A percentile compares a stretch with the other conserved stretches of the same genome.
phyloP scores from a whole-genome alignment of 2,329 filamentous ascomycete species.

The Cercospora nicotianae region DNA sequence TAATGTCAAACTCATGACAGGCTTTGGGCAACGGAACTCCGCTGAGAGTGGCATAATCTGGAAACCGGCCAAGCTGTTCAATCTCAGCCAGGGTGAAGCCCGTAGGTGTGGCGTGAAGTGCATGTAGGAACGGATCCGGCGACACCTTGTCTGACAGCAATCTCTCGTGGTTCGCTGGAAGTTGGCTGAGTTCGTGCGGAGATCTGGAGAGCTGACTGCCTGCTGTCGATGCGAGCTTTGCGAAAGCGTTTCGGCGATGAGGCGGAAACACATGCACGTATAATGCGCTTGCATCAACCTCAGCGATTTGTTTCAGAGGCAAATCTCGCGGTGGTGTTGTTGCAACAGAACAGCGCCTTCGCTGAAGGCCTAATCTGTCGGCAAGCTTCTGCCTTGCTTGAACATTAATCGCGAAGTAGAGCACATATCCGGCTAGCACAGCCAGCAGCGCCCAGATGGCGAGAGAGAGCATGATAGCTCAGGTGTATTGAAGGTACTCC shows the following conservation, averaged over 20 bases:
- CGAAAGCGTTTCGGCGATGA: not conserved
- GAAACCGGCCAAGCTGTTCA: constrained; percentile 70
- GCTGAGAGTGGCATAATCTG: constrained; percentile 72
- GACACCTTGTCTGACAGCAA: constrained; percentile 30
- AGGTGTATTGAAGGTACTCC: not conserved
- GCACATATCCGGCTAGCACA: not conserved
- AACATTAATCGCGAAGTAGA: not conserved
- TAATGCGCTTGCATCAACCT: not conserved
- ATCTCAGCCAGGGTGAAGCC: constrained; percentile 72
- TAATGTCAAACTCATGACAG: constrained; percentile 65
- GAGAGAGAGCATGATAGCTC: not conserved
- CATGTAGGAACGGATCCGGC: constrained; percentile 24
- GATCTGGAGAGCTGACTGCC: not conserved
- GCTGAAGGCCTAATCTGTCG: not conserved
- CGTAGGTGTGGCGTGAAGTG: constrained; percentile 54
- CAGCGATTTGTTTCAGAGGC: not conserved
- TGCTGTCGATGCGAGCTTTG: not conserved
- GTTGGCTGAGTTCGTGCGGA: not conserved
- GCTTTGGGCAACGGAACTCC: constrained; percentile 70
- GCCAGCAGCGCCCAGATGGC: not conserved
- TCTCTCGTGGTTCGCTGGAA: constrained; percentile 25
- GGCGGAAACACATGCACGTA: not conserved
- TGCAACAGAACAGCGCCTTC: not conserved
- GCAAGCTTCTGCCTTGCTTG: not conserved
- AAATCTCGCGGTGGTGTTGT: not conserved